A percentile compares a stretch with the other conserved stretches of the same genome.
Evolutionary conservation across 768 basidiomycete species (phyloP).

Genomic region (Piloderma croceum): DNA sequence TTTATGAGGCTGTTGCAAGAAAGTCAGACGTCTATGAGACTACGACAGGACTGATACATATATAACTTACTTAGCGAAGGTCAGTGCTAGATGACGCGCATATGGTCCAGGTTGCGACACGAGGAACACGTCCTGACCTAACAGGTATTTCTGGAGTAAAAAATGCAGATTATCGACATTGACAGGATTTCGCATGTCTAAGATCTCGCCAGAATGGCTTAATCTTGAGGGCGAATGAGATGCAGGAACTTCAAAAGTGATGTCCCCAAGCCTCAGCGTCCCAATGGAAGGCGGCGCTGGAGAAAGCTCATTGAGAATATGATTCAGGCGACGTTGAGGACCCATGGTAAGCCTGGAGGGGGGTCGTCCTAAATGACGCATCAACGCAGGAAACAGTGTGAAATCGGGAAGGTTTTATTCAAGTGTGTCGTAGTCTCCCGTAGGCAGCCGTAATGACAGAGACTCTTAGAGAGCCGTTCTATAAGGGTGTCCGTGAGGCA

Average conservation of each 20-base stretch:
- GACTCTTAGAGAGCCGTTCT: too few species aligned
- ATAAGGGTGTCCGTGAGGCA: too few species aligned
- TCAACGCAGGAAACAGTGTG: too few species aligned
- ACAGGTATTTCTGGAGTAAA: slow-evolving; percentile 60
- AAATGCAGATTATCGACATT: slow-evolving; percentile 58
- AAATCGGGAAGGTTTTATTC: too few species aligned
- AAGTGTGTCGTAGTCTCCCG: too few species aligned
- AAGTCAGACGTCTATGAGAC: slow-evolving; percentile 1
- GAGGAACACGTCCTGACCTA: slow-evolving; percentile 64
- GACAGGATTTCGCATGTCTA: slow-evolving; percentile 48
- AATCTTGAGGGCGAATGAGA: slow-evolving; percentile 45
- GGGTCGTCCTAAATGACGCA: too few species aligned
- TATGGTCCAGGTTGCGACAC: slow-evolving; percentile 65
- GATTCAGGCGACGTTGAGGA: slow-evolving; percentile 38
- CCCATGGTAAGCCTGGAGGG: slow-evolving; percentile 2
- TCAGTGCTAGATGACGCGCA: slow-evolving; percentile 54
- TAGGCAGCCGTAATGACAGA: too few species aligned
- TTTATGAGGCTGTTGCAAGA: slow-evolving; percentile 46
- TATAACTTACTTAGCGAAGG: slow-evolving; percentile 52
- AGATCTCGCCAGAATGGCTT: slow-evolving; percentile 36
- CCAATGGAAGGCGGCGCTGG: slow-evolving; percentile 40
- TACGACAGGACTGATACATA: background rate
- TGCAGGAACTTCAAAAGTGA: slow-evolving; percentile 49
- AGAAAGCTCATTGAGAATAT: slow-evolving; percentile 40
- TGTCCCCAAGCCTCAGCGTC: slow-evolving; percentile 51